Conservation (phyloP, 2,329 filamentous ascomycete genomes). For the Corynespora cassiicola region DNA sequence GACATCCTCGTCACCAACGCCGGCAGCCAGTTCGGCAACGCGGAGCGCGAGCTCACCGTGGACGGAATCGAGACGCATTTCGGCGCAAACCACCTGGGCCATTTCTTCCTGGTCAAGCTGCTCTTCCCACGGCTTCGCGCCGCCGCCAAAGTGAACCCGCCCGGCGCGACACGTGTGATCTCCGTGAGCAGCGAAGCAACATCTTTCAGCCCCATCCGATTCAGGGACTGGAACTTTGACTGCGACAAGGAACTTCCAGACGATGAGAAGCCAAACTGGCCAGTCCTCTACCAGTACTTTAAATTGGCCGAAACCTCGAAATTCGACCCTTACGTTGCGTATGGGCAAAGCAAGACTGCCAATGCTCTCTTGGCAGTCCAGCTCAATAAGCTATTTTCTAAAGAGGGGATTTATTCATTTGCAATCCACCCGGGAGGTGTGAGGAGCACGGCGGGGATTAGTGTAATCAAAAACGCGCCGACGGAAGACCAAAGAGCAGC, state of each 20-base stretch:
- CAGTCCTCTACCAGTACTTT: not conserved
- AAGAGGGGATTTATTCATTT: conserved; percentile 14
- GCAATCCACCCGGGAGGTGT: conserved; percentile 17
- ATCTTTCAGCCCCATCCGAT: conserved; percentile 26
- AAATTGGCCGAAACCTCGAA: not conserved
- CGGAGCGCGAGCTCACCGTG: conserved; percentile 28
- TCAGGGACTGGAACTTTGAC: conserved; percentile 49
- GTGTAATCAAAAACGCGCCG: not conserved
- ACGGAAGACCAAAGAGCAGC: not conserved
- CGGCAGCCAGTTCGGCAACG: conserved; percentile 18
- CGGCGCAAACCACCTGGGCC: conserved; percentile 53
- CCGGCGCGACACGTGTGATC: conserved; percentile 18
- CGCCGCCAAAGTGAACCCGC: conserved; percentile 6
- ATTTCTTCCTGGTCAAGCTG: conserved; percentile 48
- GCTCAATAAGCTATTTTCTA: conserved; percentile 2
- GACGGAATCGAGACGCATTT: conserved; percentile 55
- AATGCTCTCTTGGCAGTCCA: conserved; percentile 15
- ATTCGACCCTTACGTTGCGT: conserved; percentile 13
- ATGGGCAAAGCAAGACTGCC: conserved; percentile 22
- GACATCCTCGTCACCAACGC: conserved; percentile 50
- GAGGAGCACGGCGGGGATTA: conserved; percentile 6
- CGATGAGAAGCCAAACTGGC: conserved; percentile 11
- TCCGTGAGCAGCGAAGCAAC: conserved; percentile 4
- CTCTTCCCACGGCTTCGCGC: conserved; percentile 44
- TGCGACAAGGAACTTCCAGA: conserved; percentile 10